Evolutionary conservation across 768 basidiomycete species (phyloP), one percentile per base, ranked within the genome.

Genomic region (Leccinum variicolor): DNA sequence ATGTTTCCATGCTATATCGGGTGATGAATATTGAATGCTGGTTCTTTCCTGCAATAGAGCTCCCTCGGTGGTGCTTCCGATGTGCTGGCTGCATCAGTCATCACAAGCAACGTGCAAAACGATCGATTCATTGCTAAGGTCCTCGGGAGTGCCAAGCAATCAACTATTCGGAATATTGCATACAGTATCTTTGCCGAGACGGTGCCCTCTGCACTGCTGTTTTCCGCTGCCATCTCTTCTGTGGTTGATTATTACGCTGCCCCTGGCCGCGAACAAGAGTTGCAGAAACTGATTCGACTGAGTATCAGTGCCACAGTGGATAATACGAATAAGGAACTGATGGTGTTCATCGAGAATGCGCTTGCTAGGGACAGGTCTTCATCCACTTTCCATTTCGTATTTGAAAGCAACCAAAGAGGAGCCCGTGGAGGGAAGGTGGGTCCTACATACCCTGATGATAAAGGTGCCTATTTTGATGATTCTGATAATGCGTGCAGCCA

Each of bases 191-290:
- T 88, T 61, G 76, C 78, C 5, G 80, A 84, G 49, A 66, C 78
- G 14, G 77, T 87, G 13, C 83, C 84, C 4, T 83, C 83, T 15
- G 77, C 81, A 3, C 73, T 82, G 1, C 66, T 81, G 4, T 86
- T 82, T 72, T 83, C 84, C 1, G 76, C 84, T 50, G 77, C 79
- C 11, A 68, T 88, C 39, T 75, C 81, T 4, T 78, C 81, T 54
- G 77, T 86, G 23, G 74, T 90, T 50, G 75, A 87, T 64, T 86
- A 82, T 70, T 89, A 83, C 62, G 71, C 88, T 13, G 73, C 76
- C 10, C 74, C 76, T 1, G 68, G 66, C 45, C 70, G 70, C 59
- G 50, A 67, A 54, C 50, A 66, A 17, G 75, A 73, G 7, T 49
- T 63, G 15, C 28, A 71, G 26, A 74, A 79, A 33, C 75, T 86